Evolutionary conservation across 257 asterid species (phyloP), one percentile per base, ranked within the genome.

Genomic region (Ilex aquifolium): DNA sequence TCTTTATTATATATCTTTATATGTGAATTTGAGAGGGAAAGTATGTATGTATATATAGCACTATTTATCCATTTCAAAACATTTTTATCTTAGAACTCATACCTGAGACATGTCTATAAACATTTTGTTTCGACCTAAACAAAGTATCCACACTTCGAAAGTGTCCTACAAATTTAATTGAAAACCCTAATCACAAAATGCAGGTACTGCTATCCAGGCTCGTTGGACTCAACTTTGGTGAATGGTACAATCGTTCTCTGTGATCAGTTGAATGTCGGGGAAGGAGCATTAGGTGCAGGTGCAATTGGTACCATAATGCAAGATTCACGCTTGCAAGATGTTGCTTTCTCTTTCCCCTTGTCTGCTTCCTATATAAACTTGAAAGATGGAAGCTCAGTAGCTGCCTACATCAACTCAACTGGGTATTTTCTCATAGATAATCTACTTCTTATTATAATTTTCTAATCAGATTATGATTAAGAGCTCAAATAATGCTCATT

Each of bases 221-320:
- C 93, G 3, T 62, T 87, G 64, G 83, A 82, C 72, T 70, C 58
- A 21, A 62, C 51, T 7, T 60, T 66, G 59, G 85, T 79, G 13
- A 63, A 74, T 0, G 88, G 74, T 7, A 76, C 72, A 12, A 81
- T 87, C 11, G 88, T 85, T 3, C 68, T 87, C 0, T 87, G 93
- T 56, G 90, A 85, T 42, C 12, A 2, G 3, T 31, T 70, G 52
- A 68, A 3, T 15, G 74, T 61, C 1, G 82, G 69, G 17, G 68
- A 64, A 12, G 12, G 65, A n/a, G 62, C 66, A 29, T 27, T 51
- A 2, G 56, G 13, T 2, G 83, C 83, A 0, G 83, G 85, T 4
- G 85, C 84, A 0, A 14, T 60, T 2, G 93, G 95, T 48, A 67
- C 83, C n/a, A 61, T 87, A 52, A 72, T 78, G 80, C 75, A 62